Evolutionary conservation across 129 eudicot species (phyloP), one percentile per base, ranked within the genome.

Genomic region (Centaurea solstitialis): DNA sequence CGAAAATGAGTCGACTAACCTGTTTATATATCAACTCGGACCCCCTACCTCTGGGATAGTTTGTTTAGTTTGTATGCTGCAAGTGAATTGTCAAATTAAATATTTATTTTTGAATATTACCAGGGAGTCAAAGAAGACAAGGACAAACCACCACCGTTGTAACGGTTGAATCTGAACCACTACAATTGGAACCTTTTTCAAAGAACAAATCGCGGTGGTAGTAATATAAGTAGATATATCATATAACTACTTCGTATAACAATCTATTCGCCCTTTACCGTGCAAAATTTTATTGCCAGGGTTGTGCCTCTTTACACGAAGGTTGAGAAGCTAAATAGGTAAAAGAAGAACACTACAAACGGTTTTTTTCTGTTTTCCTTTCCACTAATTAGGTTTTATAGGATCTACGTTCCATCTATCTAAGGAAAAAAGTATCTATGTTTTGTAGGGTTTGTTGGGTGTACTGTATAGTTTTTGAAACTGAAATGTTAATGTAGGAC

Each of bases 101-200:
- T 26, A 26, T 21, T 62, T 62, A 4, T 74, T 50, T 41, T 74
- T 74, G 43, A 47, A 47, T 26, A 47, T 74, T 74, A 15, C 24
- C 68, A 74, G 43, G 68, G 15, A 6, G 24, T 50, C 78, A 74
- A 50, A 74, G 78, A 74, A 74, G 78, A 74, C 78, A 74, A 74
- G 68, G 78, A 74, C 17, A 74, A 50, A 35, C 78, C n/a, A 9
- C 26, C 65, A 35, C 28, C 5, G 9, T 74, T 26, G 78, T 74
- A 28, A 15, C 20, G 45, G 4, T 50, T 17, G 21, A 47, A 74
- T 24, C 68, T 17, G 21, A 7, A 12, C 3, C 15, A 15, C 26
- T 64, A 64, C 28, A 64, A 21, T 21, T 21, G 30, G 22, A 28
- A 12, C 33, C 11, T 22, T 57, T 53, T 33, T 24, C n/a, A 70